Conservation (phyloP, 257 asterid species). For the Sherardia arvensis region DNA sequence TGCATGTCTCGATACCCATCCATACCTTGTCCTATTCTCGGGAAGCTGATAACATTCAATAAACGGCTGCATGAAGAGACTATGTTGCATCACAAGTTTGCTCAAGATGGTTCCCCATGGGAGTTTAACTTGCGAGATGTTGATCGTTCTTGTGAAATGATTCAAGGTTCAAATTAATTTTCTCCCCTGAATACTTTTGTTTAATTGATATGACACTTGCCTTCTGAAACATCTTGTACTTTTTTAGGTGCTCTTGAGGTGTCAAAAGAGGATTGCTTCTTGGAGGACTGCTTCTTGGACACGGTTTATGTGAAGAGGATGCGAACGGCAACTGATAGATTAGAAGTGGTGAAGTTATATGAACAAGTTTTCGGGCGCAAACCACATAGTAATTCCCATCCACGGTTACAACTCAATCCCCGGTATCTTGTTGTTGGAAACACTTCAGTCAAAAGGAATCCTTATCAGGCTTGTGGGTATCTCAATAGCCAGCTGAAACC, state of each 20-base stretch:
- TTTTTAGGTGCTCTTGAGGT: constrained; percentile 52
- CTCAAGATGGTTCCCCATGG: constrained; percentile 97
- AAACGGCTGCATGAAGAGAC: constrained; percentile 68
- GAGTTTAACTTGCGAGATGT: constrained; percentile 97
- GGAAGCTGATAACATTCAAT: constrained; percentile 59
- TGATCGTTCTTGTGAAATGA: constrained; percentile 85
- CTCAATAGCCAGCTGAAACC: constrained; percentile 45
- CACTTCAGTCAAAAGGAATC: constrained; percentile 49
- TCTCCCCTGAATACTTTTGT: not conserved
- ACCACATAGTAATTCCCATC: constrained; percentile 50
- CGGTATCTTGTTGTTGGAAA: constrained; percentile 44
- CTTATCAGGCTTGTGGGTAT: constrained; percentile 34
- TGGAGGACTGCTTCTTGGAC: constrained; percentile 76
- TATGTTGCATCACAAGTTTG: constrained; percentile 65
- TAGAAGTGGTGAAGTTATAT: constrained; percentile 60
- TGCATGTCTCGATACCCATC: constrained; percentile 69
- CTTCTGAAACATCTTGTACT: constrained; percentile 11
- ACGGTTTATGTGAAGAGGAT: constrained; percentile 84
- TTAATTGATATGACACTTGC: constrained; percentile 1
- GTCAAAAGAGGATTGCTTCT: constrained; percentile 54
- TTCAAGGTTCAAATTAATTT: constrained; percentile 39
- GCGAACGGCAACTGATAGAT: constrained; percentile 76
- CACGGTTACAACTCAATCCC: constrained; percentile 57
- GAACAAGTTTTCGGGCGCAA: constrained; percentile 57
- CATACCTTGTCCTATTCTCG: constrained; percentile 38